Evolutionary conservation across 148 eudicot genomes (phyloP).

Genomic region (Polygonum maritimum): DNA sequence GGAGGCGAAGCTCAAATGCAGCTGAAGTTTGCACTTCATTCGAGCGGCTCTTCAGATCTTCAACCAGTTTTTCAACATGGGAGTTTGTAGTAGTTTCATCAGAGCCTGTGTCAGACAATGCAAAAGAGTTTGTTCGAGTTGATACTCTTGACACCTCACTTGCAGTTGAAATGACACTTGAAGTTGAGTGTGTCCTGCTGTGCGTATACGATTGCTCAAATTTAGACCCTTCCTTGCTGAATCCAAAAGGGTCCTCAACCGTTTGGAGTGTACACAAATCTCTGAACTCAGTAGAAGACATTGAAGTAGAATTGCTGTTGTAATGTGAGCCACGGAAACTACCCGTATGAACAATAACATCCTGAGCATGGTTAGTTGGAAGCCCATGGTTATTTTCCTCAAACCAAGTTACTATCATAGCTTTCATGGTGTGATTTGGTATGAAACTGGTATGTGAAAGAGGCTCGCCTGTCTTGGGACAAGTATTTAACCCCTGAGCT

Average conservation of each 20-base stretch:
- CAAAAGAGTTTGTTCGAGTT: conserved; percentile 22
- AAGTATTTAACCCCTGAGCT: conserved; percentile 46
- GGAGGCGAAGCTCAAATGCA: conserved; percentile 60
- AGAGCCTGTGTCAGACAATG: conserved; percentile 25
- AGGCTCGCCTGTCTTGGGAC: conserved; percentile 62
- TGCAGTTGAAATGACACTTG: conserved; percentile 58
- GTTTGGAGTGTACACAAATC: conserved; percentile 16
- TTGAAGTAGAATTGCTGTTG: conserved; percentile 39
- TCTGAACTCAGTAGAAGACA: conserved; percentile 41
- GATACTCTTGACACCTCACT: conserved; percentile 37
- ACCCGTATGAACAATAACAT: conserved; percentile 30
- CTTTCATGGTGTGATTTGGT: conserved; percentile 92
- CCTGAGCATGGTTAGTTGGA: conserved; percentile 20
- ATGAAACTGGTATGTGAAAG: conserved; percentile 67
- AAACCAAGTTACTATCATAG: conserved; percentile 71
- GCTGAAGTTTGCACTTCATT: conserved; percentile 44
- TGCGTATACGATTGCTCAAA: conserved; percentile 20
- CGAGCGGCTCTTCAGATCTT: conserved; percentile 43
- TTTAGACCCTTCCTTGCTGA: conserved; percentile 28
- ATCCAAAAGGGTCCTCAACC: conserved; percentile 14
- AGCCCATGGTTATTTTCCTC: conserved; percentile 50
- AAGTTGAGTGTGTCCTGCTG: conserved; percentile 66
- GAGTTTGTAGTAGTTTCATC: conserved; percentile 43
- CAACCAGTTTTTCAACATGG: conserved; percentile 51
- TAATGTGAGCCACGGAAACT: conserved; percentile 35